Base-by-base conservation (phyloP, 495 filamentous ascomycete species). In the Neurospora sp. region DNA sequence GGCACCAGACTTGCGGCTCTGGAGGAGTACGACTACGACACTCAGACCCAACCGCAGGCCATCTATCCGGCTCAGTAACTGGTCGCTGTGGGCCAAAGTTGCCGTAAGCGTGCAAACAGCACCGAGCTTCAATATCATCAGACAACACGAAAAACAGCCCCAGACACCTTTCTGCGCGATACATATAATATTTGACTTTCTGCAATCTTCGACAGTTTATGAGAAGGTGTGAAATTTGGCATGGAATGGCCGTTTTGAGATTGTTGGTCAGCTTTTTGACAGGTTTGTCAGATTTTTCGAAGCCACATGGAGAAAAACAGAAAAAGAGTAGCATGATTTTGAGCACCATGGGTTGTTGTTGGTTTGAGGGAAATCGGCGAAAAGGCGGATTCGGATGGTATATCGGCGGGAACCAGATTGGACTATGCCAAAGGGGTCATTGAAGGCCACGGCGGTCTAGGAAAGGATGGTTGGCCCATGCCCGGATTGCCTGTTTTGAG, bases 1-100 rank as follows among this genome's bases (percentile, higher is more conserved):
- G 91, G 91, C 27, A 92, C 90, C 53, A 82, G 86, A 61, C 84
- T 88, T 72, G 87, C 87, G 6, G 85, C 86, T 20, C 81, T 88
- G n/a, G 88, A 91, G 77, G 88, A 90, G 77, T 88, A 83, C 73
- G 86, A 85, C 42, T 85, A 83, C 72, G 81, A 85, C 53, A 69
- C 78, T 68, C 75, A 81, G 61, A 69, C 78, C 35, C 78, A 77
- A 75, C 78, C 80, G 70, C 82, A 79, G 41, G 39, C 68, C 39
- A 78, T 78, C 73, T 82, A 79, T 74, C 40, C 66, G 8, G 69
- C 72, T 11, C 76, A 78, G 73, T 81, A 75, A 72, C 16, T 37
- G 12, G 31, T 40, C n/a, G 38, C 14, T 20, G 70, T 69, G 3
- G 16, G 27, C 27, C 31, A 66, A 31, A 66, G 53, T 35, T 27